These are phyloP conservation scores for Ophiostoma sp. DNA, from an alignment of 2,329 filamentous ascomycete genomes.

Conservation along the genomic window DNA sequence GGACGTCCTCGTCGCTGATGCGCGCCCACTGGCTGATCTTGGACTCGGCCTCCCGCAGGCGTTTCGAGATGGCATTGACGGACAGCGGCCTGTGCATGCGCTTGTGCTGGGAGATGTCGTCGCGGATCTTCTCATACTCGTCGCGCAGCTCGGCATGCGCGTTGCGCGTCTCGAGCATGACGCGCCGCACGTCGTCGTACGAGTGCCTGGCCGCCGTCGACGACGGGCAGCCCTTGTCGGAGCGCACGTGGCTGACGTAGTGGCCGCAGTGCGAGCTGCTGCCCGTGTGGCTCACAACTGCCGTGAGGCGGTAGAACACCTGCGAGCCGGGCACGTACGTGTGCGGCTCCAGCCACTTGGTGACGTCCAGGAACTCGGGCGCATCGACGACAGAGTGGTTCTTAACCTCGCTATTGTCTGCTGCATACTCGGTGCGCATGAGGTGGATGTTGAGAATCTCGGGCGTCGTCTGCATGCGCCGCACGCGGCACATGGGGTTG, in stretches of 20 bases:
- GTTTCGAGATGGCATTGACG: not conserved
- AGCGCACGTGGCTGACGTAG: constrained; percentile 24
- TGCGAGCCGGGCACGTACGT: constrained; percentile 18
- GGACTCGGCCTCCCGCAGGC: not conserved
- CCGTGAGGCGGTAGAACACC: constrained; percentile 24
- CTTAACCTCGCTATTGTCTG: not conserved
- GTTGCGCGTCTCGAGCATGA: constrained; percentile 12
- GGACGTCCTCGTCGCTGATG: constrained; percentile 15
- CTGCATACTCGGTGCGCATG: not conserved
- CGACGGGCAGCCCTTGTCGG: not conserved
- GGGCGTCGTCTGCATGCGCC: constrained; percentile 23
- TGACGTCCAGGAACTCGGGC: constrained; percentile 25
- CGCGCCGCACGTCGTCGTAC: constrained; percentile 11
- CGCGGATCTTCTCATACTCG: not conserved
- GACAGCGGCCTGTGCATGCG: not conserved
- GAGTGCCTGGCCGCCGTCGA: not conserved
- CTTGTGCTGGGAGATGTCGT: not conserved
- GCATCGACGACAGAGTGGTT: constrained; percentile 15
- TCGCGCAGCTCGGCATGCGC: not conserved
- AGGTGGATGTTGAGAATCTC: constrained; percentile 25
- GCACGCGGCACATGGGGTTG: not conserved
- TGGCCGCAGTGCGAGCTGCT: constrained; percentile 15
- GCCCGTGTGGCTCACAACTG: constrained; percentile 25
- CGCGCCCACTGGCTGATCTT: constrained; percentile 17
- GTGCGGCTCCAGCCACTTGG: constrained; percentile 25